These are phyloP conservation scores for Beta lomatogona DNA, from an alignment of 179 eudicot genomes.

Conservation along the genomic window DNA sequence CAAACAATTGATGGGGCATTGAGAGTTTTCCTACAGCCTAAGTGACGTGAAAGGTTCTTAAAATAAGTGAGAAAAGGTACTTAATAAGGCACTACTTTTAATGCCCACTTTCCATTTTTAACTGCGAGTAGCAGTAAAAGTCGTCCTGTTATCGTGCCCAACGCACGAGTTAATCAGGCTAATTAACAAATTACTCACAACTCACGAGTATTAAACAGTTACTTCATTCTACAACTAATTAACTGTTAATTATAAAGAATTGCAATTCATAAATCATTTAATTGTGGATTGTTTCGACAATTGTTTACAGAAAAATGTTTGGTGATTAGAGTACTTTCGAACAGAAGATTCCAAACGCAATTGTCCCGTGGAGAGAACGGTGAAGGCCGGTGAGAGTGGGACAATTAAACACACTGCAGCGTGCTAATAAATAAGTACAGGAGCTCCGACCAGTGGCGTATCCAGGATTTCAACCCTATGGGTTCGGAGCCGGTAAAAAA, in stretches of 20 bases:
- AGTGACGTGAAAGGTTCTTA: not conserved
- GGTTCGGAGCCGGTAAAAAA: too few relatives aligned
- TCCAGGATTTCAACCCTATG: too few relatives aligned
- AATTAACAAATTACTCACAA: too few relatives aligned
- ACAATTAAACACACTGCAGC: not conserved
- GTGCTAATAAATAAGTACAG: not conserved
- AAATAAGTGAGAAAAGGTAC: not conserved
- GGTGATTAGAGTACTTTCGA: not conserved
- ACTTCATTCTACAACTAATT: not conserved
- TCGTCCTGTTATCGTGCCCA: conserved; percentile 8
- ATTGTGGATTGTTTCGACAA: not conserved
- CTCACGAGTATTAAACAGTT: too few relatives aligned
- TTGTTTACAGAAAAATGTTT: not conserved
- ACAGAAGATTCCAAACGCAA: conserved; percentile 11
- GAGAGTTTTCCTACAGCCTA: not conserved
- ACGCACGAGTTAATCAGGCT: not conserved
- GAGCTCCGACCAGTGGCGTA: too few relatives aligned
- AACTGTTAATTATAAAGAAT: not conserved
- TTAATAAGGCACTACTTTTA: not conserved
- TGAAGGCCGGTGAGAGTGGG: not conserved
- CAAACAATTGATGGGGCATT: too few relatives aligned
- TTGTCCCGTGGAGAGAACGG: conserved; percentile 4
- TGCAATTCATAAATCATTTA: not conserved
- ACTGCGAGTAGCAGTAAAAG: not conserved
- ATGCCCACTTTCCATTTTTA: not conserved